Conservation (phyloP, 2,329 filamentous ascomycete species). For the Meredithiella fracta region DNA sequence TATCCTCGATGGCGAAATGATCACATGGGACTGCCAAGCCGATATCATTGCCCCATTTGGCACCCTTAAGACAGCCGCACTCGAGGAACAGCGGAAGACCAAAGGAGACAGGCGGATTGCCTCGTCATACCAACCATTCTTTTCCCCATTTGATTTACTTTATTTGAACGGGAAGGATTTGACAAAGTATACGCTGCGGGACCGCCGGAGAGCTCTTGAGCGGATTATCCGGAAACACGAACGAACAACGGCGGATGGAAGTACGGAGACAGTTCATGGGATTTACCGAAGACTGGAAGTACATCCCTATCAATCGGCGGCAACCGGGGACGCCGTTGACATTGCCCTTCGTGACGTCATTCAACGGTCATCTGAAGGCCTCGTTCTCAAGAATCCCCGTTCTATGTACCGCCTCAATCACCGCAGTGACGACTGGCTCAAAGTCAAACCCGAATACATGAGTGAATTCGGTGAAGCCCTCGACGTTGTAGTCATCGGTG, state of each 20-base stretch:
- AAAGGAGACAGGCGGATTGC: conserved; percentile 32
- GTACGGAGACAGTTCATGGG: conserved; percentile 38
- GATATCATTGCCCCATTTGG: conserved; percentile 82
- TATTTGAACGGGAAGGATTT: conserved; percentile 69
- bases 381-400: conserved; percentile 84
- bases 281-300: conserved; percentile 69
- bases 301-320: conserved; percentile 53
- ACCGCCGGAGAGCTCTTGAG: conserved; percentile 56
- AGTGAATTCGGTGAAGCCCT: conserved; percentile 85
- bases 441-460: conserved; percentile 98
- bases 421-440: conserved; percentile 92
- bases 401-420: conserved; percentile 77
- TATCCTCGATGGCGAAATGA: conserved; percentile 96
- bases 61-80: conserved; percentile 77
- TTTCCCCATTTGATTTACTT: conserved; percentile 78
- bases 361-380: conserved; percentile 70
- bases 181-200: conserved; percentile 66
- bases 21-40: conserved; percentile 81
- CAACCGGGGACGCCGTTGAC: conserved; percentile 57
- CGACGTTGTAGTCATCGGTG: conserved; percentile 77
- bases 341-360: conserved; percentile 65
- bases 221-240: conserved; percentile 5
- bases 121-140: conserved; percentile 46
- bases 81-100: conserved; percentile 52
- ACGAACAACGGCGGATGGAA: neutral